Evolutionary conservation across 345 rosid genomes (phyloP).

Genomic region (Ceriops tagal): DNA sequence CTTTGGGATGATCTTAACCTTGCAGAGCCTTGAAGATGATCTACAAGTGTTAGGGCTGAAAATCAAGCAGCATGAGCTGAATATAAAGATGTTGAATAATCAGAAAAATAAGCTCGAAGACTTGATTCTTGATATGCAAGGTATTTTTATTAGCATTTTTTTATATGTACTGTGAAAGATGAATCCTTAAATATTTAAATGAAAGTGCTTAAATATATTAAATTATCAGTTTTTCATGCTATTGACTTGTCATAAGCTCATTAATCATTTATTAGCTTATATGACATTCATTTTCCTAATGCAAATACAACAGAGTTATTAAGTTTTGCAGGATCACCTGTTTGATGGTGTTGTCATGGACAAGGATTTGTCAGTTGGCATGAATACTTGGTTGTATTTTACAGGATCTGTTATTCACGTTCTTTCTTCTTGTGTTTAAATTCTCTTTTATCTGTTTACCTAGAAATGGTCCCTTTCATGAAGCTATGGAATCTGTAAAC

Average conservation of each 20-base stretch:
- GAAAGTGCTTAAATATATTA: neutral
- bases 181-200: neutral
- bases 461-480: neutral
- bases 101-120: constrained; percentile 59
- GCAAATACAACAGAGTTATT: neutral
- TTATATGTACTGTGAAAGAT: neutral
- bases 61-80: constrained; percentile 66
- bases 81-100: constrained; percentile 41
- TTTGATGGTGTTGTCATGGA: neutral
- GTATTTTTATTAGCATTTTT: constrained; percentile 25
- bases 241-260: neutral
- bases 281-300: neutral
- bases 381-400: neutral
- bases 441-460: neutral
- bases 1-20: constrained; percentile 5
- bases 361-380: neutral
- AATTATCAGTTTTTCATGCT: neutral
- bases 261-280: neutral
- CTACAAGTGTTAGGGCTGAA: constrained; percentile 50
- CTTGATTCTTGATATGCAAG: constrained; percentile 59
- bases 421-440: neutral
- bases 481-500: neutral
- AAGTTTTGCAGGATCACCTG: neutral
- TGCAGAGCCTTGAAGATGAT: constrained; percentile 72
- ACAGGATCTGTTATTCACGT: neutral